Conservation (phyloP, 148 eudicot species). For the Nyssa sinensis region DNA sequence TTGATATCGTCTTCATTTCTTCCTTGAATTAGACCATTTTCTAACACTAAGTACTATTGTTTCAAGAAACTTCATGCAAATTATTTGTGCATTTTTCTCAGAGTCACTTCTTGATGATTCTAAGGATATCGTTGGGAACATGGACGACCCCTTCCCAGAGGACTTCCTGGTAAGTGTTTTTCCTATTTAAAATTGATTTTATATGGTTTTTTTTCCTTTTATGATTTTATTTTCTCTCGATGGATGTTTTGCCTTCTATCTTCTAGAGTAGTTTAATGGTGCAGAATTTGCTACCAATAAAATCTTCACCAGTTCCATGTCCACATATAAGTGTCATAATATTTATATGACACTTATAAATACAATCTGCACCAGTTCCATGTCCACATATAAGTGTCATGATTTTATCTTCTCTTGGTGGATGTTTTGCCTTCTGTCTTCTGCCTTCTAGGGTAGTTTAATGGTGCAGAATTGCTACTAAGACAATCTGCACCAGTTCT, state of each 20-base stretch:
- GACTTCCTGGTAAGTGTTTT: slow-evolving; percentile 43
- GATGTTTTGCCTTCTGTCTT: too few relatives aligned
- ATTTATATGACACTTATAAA: too few relatives aligned
- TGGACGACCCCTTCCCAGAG: slow-evolving; percentile 34
- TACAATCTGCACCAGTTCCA: too few relatives aligned
- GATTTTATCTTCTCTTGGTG: not conserved
- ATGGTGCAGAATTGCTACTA: not conserved
- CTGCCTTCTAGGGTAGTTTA: not conserved
- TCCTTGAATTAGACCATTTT: not conserved
- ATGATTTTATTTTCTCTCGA: not conserved
- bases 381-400: not conserved
- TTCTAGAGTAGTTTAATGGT: too few relatives aligned
- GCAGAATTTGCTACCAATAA: too few relatives aligned
- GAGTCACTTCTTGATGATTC: slow-evolving; percentile 31
- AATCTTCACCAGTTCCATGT: too few relatives aligned
- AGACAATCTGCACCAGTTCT: not conserved
- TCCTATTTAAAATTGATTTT: slow-evolving; percentile 5
- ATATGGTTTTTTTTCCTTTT: not conserved
- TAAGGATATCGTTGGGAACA: slow-evolving; percentile 28
- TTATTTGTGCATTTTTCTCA: slow-evolving; percentile 21
- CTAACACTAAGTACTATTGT: not conserved
- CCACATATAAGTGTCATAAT: too few relatives aligned
- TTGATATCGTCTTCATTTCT: not conserved
- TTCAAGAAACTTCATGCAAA: slow-evolving; percentile 7
- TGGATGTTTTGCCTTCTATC: too few relatives aligned